Conservation (phyloP, 2,329 filamentous ascomycete genomes). For the Aspergillus amoenus region DNA sequence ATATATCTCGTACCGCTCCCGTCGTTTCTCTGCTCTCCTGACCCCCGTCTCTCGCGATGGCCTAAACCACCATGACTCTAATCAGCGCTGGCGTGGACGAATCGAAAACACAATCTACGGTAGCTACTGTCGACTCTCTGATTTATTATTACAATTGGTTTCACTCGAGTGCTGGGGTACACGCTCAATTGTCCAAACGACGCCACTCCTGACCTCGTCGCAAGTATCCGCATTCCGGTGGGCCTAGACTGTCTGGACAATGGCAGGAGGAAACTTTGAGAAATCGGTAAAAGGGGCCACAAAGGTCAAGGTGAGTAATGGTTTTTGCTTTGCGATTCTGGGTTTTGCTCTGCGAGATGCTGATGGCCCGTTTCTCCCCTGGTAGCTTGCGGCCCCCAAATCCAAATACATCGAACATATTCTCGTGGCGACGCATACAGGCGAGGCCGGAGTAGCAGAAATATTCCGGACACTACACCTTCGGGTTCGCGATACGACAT, state of each 20-base stretch:
- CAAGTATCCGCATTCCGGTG: slow-evolving; percentile 8
- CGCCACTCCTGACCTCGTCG: slow-evolving; percentile 13
- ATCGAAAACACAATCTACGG: slow-evolving; percentile 19
- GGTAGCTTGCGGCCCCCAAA: slow-evolving; percentile 88
- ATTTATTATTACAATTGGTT: not conserved
- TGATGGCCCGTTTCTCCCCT: slow-evolving; percentile 22
- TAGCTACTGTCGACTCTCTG: slow-evolving; percentile 7
- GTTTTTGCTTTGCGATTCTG: not conserved
- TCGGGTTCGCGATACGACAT: slow-evolving; percentile 90
- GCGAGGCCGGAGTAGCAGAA: slow-evolving; percentile 91
- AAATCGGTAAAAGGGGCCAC: slow-evolving; percentile 99
- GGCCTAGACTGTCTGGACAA: slow-evolving; percentile 20
- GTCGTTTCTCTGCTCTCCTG: slow-evolving; percentile 6
- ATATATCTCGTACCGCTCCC: not conserved
- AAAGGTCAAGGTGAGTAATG: slow-evolving; percentile 78
- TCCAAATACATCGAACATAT: slow-evolving; percentile 99
- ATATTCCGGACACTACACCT: slow-evolving; percentile 90
- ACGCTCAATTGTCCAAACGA: not conserved
- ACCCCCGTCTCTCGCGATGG: slow-evolving; percentile 26
- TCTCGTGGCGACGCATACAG: slow-evolving; percentile 88
- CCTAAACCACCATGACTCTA: slow-evolving; percentile 29
- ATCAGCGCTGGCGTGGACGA: slow-evolving; percentile 24
- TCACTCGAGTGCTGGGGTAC: no score
- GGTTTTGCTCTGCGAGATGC: not conserved
- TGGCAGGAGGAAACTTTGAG: slow-evolving; percentile 71